Base-by-base conservation (phyloP, 345 rosid genomes). In the Diplotaxis tenuifolia region DNA sequence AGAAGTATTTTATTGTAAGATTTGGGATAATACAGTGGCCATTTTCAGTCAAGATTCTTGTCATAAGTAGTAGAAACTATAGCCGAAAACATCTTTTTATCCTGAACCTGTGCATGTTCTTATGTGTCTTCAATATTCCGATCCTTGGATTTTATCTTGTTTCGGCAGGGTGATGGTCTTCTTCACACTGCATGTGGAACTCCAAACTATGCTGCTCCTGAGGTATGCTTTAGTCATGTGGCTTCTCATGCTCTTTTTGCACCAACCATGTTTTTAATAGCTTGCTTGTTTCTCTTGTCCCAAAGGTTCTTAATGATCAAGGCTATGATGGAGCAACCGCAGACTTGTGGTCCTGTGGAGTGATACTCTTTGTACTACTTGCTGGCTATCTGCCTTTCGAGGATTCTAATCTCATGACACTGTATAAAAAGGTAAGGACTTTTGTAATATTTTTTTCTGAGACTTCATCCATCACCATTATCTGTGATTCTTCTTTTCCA, bases 131-230 rank as follows among this genome's bases (percentile, higher is more conserved):
- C 21, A 59, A 22, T 52, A 34, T n/a, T 22, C 62, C 5, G n/a
- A 18, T 50, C 36, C 32, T 67, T 52, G 56, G 22, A 6, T 36
- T 22, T 62, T 75, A 18, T 57, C 49, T 76, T 47, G 61, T 42
- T 65, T 73, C 70, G 66, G 19, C 68, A 95, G 99, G 99, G 86
- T 9, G 99, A 95, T 82, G 99, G 98, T 50, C 83, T 95, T 64
- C 99, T 95, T 81, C 98, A 95, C 81, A 92, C 99, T 65, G 91
- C 99, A n/a, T 95, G 99, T 62, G 99, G 99, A 71, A 95, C 99
- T 3, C 99, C 99, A 78, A 95, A 95, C 73, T 95, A 95, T 84
- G 99, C 93, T 81, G 98, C 99, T 72, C 99, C 99, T 2, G 99
- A 95, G 99, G 99, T 92, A 80, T 15, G 1, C 28, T 9, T 61